Evolutionary conservation across 257 asterid genomes (phyloP).

Genomic region (Salvia splendens): DNA sequence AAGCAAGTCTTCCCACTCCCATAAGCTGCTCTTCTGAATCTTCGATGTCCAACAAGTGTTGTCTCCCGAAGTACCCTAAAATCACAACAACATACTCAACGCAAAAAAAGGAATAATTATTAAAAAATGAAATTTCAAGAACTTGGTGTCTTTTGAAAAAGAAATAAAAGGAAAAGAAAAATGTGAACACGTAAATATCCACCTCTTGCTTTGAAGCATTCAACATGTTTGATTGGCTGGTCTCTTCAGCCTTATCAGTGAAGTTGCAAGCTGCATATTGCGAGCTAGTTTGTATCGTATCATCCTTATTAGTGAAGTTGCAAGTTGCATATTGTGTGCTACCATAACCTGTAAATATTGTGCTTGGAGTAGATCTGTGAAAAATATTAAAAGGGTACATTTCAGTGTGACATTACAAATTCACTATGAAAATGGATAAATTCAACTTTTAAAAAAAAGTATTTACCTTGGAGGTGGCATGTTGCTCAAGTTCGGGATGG

Average conservation of each 20-base stretch:
- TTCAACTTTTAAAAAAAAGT: neutral
- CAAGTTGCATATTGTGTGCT: neutral
- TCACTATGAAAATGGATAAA: neutral
- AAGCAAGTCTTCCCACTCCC: slow-evolving; percentile 52
- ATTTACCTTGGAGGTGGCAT: slow-evolving; percentile 41
- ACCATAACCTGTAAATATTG: slow-evolving; percentile 7
- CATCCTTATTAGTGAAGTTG: slow-evolving; percentile 18
- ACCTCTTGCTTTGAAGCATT: slow-evolving; percentile 36
- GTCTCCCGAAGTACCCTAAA: slow-evolving; percentile 35
- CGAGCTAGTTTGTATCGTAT: slow-evolving; percentile 8
- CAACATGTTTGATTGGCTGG: slow-evolving; percentile 14
- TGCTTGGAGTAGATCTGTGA: neutral
- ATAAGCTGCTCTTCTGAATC: slow-evolving; percentile 31
- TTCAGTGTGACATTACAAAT: too few relatives aligned
- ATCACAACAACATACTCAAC: neutral
- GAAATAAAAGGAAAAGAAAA: too few relatives aligned
- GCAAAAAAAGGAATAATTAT: neutral
- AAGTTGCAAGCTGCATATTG: slow-evolving; percentile 22
- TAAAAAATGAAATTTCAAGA: neutral
- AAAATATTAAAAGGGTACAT: neutral
- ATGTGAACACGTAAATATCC: neutral
- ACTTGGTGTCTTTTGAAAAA: too few relatives aligned
- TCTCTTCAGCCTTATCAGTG: slow-evolving; percentile 29
- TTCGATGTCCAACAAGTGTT: slow-evolving; percentile 23
- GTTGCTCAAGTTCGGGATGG: slow-evolving; percentile 13